Percentiles rank a stretch among this genome's conserved stretches.
phyloP scores from a whole-genome alignment of 768 basidiomycete genomes.

The Suillus ampliporus region DNA sequence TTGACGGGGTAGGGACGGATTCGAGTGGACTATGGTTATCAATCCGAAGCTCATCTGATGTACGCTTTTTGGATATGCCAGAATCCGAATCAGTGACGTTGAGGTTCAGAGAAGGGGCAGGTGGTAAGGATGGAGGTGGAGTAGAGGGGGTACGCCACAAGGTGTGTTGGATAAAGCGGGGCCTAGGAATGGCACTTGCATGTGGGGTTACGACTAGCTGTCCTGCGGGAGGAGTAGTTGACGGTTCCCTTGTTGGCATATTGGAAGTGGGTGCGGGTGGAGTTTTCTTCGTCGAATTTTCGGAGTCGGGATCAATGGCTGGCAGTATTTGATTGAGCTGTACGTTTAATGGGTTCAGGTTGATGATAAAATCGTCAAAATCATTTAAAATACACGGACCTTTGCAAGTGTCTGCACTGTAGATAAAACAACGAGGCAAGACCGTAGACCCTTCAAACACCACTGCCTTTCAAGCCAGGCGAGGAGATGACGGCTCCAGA shows the following conservation, averaged over 20 bases:
- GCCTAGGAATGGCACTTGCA: no score
- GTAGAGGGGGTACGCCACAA: neutral
- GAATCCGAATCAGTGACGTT: neutral
- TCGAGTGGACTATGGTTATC: neutral
- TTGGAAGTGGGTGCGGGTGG: neutral
- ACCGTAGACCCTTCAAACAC: slow-evolving; percentile 2
- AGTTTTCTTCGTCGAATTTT: neutral
- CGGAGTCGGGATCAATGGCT: neutral
- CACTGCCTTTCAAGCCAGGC: slow-evolving; percentile 1
- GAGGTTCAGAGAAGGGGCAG: neutral
- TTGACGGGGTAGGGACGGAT: neutral
- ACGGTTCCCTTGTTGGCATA: neutral
- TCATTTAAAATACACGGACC: neutral
- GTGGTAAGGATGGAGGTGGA: neutral
- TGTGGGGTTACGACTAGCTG: no score
- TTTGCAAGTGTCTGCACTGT: neutral
- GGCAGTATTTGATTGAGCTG: neutral
- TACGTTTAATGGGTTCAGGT: neutral
- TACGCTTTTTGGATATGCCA: neutral
- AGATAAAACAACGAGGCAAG: neutral
- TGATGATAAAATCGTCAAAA: no score
- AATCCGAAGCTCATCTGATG: neutral
- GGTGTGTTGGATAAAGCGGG: no score
- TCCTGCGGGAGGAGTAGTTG: no score
- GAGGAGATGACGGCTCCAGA: neutral